phyloP scores from a whole-genome alignment of 345 rosid genomes.

The Acer negundo region DNA sequence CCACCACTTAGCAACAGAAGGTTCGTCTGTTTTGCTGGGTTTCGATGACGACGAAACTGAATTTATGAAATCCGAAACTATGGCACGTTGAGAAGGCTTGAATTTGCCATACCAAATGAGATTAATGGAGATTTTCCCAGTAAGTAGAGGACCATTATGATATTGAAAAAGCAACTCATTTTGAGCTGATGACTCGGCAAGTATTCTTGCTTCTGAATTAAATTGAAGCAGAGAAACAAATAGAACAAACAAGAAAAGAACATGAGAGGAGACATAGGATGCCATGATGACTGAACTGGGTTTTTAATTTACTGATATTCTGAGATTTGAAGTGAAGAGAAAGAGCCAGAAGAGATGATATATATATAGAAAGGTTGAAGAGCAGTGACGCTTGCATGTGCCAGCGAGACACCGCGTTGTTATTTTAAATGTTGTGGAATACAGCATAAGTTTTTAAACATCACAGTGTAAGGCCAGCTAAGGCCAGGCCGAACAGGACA shows the following conservation, averaged over 20 bases:
- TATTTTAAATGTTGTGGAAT: background rate
- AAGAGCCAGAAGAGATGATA: background rate
- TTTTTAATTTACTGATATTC: background rate
- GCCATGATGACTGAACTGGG: constrained; percentile 20
- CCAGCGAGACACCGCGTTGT: constrained; percentile 16
- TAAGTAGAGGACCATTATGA: constrained; percentile 78
- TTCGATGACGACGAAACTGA: constrained; percentile 43
- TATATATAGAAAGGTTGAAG: constrained; percentile 5
- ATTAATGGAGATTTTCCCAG: constrained; percentile 62
- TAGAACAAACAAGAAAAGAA: constrained; percentile 14
- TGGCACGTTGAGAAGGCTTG: constrained; percentile 63
- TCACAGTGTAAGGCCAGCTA: constrained; percentile 19
- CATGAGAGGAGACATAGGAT: constrained; percentile 12
- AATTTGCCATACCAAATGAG: constrained; percentile 85
- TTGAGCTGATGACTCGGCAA: constrained; percentile 31
- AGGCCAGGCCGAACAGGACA: constrained; percentile 2
- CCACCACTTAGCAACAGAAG: constrained; percentile 86
- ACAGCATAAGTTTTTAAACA: too few relatives aligned
- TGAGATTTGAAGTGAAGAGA: constrained; percentile 3
- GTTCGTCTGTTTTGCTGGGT: constrained; percentile 25
- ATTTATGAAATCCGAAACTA: constrained; percentile 58
- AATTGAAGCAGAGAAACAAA: constrained; percentile 19
- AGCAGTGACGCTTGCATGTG: background rate
- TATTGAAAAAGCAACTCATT: constrained; percentile 43
- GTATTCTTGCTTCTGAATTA: constrained; percentile 30